These are phyloP conservation scores for Pachyrhizus erosus DNA, from an alignment of 306 rosid species.

Conservation along the genomic window DNA sequence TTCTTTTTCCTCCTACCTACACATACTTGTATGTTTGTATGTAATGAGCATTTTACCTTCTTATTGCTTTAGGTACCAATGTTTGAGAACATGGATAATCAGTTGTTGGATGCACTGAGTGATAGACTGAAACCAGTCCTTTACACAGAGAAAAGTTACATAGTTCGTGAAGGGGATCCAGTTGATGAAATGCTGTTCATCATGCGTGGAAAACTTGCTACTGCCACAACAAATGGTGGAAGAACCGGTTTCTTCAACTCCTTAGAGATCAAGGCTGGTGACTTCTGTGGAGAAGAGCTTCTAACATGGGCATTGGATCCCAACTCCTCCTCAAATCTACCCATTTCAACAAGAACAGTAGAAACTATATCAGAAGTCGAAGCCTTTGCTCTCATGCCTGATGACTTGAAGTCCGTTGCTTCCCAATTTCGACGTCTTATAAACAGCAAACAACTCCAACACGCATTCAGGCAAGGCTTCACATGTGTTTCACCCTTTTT, in stretches of 20 bases:
- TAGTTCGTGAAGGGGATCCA: slow-evolving; percentile 88
- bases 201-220: slow-evolving; percentile 70
- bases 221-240: slow-evolving; percentile 75
- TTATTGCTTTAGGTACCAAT: slow-evolving; percentile 65
- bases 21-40: not conserved
- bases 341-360: slow-evolving; percentile 80
- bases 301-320: slow-evolving; percentile 94
- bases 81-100: slow-evolving; percentile 71
- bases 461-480: slow-evolving; percentile 71
- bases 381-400: slow-evolving; percentile 82
- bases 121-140: slow-evolving; percentile 82
- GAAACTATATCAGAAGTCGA: slow-evolving; percentile 76
- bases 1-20: not conserved
- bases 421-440: slow-evolving; percentile 75
- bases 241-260: slow-evolving; percentile 74
- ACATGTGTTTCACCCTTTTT: not conserved
- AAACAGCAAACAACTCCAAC: slow-evolving; percentile 70
- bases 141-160: slow-evolving; percentile 64
- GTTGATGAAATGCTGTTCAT: slow-evolving; percentile 92
- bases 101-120: slow-evolving; percentile 76
- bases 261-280: slow-evolving; percentile 70
- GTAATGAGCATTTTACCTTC: not conserved
- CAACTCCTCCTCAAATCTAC: slow-evolving; percentile 62
- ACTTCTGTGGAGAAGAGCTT: slow-evolving; percentile 96
- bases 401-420: slow-evolving; percentile 75